Conservation (phyloP, 257 asterid species). For the Solanum chilense region DNA sequence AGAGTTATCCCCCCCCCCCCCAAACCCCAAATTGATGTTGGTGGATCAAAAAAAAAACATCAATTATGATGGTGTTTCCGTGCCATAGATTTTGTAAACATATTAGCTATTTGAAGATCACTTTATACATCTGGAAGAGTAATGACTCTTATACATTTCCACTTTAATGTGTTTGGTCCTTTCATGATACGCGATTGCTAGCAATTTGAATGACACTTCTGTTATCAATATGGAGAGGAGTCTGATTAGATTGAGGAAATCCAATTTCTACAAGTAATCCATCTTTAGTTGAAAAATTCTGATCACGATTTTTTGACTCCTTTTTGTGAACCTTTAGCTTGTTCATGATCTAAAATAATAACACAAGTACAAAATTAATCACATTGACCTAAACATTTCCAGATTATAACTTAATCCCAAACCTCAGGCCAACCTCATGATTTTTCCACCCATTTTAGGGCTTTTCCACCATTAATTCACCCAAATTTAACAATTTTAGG, state of each 20-base stretch:
- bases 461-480: background rate
- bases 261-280: background rate
- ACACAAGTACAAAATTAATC: background rate
- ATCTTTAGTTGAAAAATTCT: no score
- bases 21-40: background rate
- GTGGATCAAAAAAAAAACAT: background rate
- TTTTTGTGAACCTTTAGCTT: no score
- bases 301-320: no score
- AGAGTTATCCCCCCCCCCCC: background rate
- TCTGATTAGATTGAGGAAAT: background rate
- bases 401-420: background rate
- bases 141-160: background rate
- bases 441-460: no score
- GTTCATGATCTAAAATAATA: background rate
- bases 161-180: background rate
- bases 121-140: background rate
- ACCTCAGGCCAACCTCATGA: background rate
- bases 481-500: background rate
- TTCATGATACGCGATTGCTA: background rate
- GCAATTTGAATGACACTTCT: background rate
- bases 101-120: background rate
- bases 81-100: background rate
- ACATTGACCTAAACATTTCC: background rate
- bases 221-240: background rate
- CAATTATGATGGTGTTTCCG: background rate